Evolutionary conservation across 2,329 filamentous ascomycete genomes (phyloP).

Genomic region (Pleoardoris graminearum): DNA sequence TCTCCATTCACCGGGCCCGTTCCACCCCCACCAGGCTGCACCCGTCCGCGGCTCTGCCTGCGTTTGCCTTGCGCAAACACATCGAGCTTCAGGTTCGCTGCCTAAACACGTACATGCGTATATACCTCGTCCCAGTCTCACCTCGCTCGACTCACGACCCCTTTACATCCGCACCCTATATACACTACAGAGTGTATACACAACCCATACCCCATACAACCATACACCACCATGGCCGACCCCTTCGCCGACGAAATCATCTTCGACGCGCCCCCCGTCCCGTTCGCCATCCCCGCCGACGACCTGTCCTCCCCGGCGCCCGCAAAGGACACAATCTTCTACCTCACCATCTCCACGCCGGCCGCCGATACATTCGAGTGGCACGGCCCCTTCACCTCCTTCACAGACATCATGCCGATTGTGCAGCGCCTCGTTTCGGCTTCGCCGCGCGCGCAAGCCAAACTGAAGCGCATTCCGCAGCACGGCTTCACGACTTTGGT

Average conservation of each 20-base stretch:
- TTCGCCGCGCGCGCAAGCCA: not conserved
- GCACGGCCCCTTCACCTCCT: slow-evolving; percentile 21
- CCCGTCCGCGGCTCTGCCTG: no score
- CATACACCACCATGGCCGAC: not conserved
- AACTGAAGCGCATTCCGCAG: not conserved
- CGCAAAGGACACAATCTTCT: slow-evolving; percentile 22
- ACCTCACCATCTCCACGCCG: slow-evolving; percentile 27
- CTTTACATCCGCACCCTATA: no score
- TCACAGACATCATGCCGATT: slow-evolving; percentile 19
- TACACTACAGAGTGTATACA: no score
- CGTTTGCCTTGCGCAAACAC: no score
- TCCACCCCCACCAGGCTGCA: no score
- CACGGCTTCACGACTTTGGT: not conserved
- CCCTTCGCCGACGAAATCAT: not conserved
- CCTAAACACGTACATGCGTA: no score
- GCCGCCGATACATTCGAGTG: slow-evolving; percentile 26
- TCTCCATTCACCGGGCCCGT: no score
- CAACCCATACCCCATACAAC: no score
- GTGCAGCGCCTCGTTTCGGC: not conserved
- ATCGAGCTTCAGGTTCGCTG: no score
- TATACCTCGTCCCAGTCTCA: no score
- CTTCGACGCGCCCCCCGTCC: not conserved
- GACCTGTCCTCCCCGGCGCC: slow-evolving; percentile 13
- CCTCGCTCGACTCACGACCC: no score
- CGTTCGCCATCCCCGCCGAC: slow-evolving; percentile 3